phyloP scores from a whole-genome alignment of 352 stramenopile genomes.

The Pythium brachiatum region DNA sequence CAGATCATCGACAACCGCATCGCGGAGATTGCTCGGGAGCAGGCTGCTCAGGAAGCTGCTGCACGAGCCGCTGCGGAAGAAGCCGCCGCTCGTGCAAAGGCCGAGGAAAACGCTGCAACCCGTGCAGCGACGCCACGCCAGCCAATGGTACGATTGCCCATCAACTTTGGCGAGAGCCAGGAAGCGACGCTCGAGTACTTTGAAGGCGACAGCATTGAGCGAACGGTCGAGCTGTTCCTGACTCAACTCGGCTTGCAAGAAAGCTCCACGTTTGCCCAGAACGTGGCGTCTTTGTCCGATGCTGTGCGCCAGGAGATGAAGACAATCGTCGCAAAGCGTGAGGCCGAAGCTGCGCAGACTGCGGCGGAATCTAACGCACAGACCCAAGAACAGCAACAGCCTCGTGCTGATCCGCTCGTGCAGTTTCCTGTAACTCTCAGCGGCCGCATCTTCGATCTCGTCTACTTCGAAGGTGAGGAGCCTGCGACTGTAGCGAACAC shows the following conservation, averaged over 20 bases:
- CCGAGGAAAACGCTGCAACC: background rate
- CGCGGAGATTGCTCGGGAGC: slow-evolving; percentile 40
- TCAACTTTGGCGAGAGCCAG: slow-evolving; percentile 51
- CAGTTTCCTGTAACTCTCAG: slow-evolving; percentile 61
- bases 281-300: slow-evolving; percentile 37
- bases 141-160: slow-evolving; percentile 44
- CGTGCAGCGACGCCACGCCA: slow-evolving; percentile 19
- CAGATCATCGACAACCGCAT: slow-evolving; percentile 55
- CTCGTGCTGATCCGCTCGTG: slow-evolving; percentile 32
- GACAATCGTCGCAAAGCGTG: slow-evolving; percentile 1
- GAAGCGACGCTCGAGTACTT: slow-evolving; percentile 59
- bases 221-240: slow-evolving; percentile 68
- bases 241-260: slow-evolving; percentile 42
- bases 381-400: background rate
- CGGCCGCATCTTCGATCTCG: slow-evolving; percentile 50
- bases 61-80: slow-evolving; percentile 15
- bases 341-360: background rate
- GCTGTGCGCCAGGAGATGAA: slow-evolving; percentile 38
- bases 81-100: slow-evolving; percentile 7
- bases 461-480: slow-evolving; percentile 68
- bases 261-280: slow-evolving; percentile 39
- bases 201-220: slow-evolving; percentile 66
- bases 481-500: slow-evolving; percentile 49
- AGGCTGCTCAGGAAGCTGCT: slow-evolving; percentile 25
- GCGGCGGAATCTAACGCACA: slow-evolving; percentile 18